Percentiles rank a stretch among this genome's conserved stretches.
phyloP scores from a whole-genome alignment of 371 early-diverging fungal species.

The Phascolomyces articulosus region DNA sequence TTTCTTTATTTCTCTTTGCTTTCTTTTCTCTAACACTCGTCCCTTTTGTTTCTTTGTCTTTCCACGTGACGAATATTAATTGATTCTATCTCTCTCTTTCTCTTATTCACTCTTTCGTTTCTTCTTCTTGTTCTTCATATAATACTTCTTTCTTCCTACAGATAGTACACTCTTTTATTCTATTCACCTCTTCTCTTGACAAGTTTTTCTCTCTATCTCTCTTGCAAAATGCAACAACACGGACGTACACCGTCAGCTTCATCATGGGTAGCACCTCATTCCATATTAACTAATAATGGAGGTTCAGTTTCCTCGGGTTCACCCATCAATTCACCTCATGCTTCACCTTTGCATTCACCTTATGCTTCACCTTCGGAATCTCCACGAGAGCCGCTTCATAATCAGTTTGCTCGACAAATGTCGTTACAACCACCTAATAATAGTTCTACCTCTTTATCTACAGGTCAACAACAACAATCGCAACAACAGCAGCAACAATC shows the following conservation, averaged over 20 bases:
- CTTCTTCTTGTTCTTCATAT: no score
- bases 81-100: background rate
- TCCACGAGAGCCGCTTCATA: slow-evolving; percentile 24
- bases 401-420: slow-evolving; percentile 23
- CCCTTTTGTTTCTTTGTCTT: background rate
- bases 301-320: slow-evolving; percentile 25
- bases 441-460: background rate
- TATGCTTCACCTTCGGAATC: slow-evolving; percentile 21
- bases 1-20: background rate
- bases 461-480: slow-evolving; percentile 15
- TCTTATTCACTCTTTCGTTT: background rate
- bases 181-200: background rate
- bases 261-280: slow-evolving; percentile 17
- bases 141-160: background rate
- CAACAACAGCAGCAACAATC: background rate
- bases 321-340: slow-evolving; percentile 21
- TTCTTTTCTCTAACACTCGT: no score
- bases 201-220: background rate
- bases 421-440: slow-evolving; percentile 30
- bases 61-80: background rate
- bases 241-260: slow-evolving; percentile 14
- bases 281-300: slow-evolving; percentile 14
- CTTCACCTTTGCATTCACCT: slow-evolving; percentile 22
- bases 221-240: slow-evolving; percentile 13
- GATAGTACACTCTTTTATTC: background rate